Conservation (phyloP, 345 rosid genomes). For the Geranium rotundifolium region DNA sequence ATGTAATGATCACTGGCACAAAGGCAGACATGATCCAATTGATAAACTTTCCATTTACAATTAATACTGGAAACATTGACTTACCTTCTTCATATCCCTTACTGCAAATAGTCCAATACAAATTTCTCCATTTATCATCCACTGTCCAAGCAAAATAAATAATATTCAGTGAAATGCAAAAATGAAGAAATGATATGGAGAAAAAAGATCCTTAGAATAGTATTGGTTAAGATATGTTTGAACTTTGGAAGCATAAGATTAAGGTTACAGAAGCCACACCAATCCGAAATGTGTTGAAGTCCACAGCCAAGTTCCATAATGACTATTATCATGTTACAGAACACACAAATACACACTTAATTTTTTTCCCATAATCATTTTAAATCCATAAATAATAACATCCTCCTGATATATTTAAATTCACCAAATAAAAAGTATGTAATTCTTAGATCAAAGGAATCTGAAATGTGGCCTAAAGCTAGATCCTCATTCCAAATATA, state of each 20-base stretch:
- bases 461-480: too few species aligned
- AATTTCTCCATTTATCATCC: slow-evolving; percentile 99
- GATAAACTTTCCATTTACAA: not conserved
- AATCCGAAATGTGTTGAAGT: too few species aligned
- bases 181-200: not conserved
- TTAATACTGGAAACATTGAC: not conserved
- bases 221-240: not conserved
- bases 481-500: too few species aligned
- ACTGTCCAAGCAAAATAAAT: slow-evolving; percentile 38
- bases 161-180: slow-evolving; percentile 6
- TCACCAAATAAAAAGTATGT: too few species aligned
- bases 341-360: not conserved
- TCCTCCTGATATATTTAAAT: too few species aligned
- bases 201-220: not conserved
- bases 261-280: not conserved
- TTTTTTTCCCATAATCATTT: too few species aligned
- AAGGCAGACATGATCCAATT: not conserved
- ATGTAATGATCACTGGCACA: not conserved
- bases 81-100: slow-evolving; percentile 78
- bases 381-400: too few species aligned
- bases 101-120: slow-evolving; percentile 90
- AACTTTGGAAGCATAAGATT: not conserved
- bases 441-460: too few species aligned
- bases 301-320: too few species aligned
- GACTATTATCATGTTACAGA: not conserved